Base-by-base conservation (phyloP, 768 basidiomycete species). In the Termitomyces sp. region DNA sequence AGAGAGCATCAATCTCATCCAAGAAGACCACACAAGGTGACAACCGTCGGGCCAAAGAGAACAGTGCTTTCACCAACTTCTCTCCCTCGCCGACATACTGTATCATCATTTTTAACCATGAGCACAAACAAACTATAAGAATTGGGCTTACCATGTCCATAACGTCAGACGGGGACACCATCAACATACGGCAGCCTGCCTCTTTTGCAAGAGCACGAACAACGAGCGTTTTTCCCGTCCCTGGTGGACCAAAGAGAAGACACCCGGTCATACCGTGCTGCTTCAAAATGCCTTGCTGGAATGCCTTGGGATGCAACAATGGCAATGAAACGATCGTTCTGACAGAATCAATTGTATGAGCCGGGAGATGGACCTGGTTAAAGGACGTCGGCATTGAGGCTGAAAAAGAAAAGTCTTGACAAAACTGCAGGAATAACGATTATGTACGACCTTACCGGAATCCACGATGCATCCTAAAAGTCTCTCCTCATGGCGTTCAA, bases 1-100 rank as follows among this genome's bases (percentile, higher is more conserved):
- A 93, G 5, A 98, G 79, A 2, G 94, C 89, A 64, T 98, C 94
- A 52, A 96, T 89, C 70, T 98, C 94, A 68, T 98, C 94, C 57
- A 98, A 73, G 75, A 98, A 98, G 35, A 98, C 81, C 46, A 98
- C 92, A 61, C 94, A 96, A 3, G 94, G 95, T 0, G 93, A 88
- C 7, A 97, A 70, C 42, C 83, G 79, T 35, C 94, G 81, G 4
- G 94, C 94, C 16, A 98, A 79, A 34, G 85, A 83, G 71, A 98
- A 98, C 17, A 94, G 88, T 0, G 90, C 90, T 55, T 85, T 84
- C 35, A 97, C 94, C 17, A 93, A 83, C 66, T 94, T 93, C 66
- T 94, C 91, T 43, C 89, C 91, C 74, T 94, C 91, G 19, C 91
- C 90, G 39, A 91, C 89, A 69, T 92, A 92, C 90, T 91, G 58